Evolutionary conservation across 139 green algal species (phyloP).

Genomic region (Micromonas commoda): DNA sequence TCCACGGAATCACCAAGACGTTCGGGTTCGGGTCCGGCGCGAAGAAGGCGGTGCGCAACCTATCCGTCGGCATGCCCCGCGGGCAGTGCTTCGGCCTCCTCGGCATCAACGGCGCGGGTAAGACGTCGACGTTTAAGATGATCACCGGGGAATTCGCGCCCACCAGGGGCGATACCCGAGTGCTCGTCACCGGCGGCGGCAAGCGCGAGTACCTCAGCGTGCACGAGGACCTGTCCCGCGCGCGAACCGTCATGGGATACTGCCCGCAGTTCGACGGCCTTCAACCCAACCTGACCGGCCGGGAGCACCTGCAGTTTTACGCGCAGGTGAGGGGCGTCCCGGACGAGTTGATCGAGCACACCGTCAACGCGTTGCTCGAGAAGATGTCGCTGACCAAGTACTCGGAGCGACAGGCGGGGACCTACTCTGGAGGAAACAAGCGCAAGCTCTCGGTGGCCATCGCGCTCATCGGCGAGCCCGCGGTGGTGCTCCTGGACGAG

Average conservation of each 20-base stretch:
- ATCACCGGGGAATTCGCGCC: slow-evolving; percentile 29
- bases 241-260: slow-evolving; percentile 42
- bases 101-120: slow-evolving; percentile 65
- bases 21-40: too few relatives aligned
- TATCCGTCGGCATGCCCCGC: slow-evolving; percentile 12
- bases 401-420: slow-evolving; percentile 22
- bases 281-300: slow-evolving; percentile 42
- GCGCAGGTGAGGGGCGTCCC: slow-evolving; percentile 42
- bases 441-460: slow-evolving; percentile 53
- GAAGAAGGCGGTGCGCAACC: slow-evolving; percentile 14
- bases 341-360: background rate
- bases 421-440: slow-evolving; percentile 46
- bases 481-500: slow-evolving; percentile 48
- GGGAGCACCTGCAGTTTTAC: slow-evolving; percentile 53
- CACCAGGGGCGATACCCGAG: slow-evolving; percentile 7
- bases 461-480: slow-evolving; percentile 41
- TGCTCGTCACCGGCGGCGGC: background rate
- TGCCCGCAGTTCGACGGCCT: slow-evolving; percentile 57
- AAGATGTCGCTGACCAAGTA: slow-evolving; percentile 30
- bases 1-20: background rate
- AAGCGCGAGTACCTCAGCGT: background rate
- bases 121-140: slow-evolving; percentile 56
- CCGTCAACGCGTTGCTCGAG: slow-evolving; percentile 24
- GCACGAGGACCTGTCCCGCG: slow-evolving; percentile 6
- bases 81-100: slow-evolving; percentile 61